Percentiles rank a stretch among this genome's conserved stretches.
phyloP scores from a whole-genome alignment of 176 grass and related monocot species.

The Oryza coarctata region DNA sequence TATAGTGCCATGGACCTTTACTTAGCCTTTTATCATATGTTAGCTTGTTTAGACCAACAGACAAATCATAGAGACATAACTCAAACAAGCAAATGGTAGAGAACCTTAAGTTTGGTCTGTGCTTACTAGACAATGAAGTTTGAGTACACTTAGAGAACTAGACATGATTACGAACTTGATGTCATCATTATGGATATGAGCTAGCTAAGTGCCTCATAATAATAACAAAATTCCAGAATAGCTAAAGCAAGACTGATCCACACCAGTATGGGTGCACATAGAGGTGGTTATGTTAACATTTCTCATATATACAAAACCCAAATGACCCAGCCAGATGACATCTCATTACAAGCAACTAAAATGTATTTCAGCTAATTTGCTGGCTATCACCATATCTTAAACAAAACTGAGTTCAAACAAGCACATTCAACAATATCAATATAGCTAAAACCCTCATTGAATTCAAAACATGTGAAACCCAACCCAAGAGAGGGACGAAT shows the following conservation, averaged over 20 bases:
- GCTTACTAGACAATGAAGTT: neutral
- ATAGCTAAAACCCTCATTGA: neutral
- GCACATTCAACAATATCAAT: neutral
- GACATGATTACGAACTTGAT: neutral
- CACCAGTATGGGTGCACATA: neutral
- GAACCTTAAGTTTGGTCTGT: neutral
- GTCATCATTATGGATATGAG: neutral
- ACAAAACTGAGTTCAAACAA: neutral
- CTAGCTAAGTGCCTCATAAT: neutral
- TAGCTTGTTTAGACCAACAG: neutral
- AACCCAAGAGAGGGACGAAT: neutral
- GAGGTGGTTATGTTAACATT: neutral
- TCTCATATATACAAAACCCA: neutral
- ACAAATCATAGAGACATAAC: neutral
- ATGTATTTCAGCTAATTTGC: constrained; percentile 12
- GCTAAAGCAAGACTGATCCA: neutral
- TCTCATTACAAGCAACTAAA: neutral
- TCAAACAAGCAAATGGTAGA: neutral
- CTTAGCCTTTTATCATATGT: constrained; percentile 16
- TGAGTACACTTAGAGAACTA: neutral
- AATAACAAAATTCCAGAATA: neutral
- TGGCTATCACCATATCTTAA: neutral
- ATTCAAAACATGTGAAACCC: neutral
- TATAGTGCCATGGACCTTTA: neutral
- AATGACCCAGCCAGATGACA: neutral